Conservation (phyloP, 2,329 filamentous ascomycete species). For the Xylariaceae sp. region DNA sequence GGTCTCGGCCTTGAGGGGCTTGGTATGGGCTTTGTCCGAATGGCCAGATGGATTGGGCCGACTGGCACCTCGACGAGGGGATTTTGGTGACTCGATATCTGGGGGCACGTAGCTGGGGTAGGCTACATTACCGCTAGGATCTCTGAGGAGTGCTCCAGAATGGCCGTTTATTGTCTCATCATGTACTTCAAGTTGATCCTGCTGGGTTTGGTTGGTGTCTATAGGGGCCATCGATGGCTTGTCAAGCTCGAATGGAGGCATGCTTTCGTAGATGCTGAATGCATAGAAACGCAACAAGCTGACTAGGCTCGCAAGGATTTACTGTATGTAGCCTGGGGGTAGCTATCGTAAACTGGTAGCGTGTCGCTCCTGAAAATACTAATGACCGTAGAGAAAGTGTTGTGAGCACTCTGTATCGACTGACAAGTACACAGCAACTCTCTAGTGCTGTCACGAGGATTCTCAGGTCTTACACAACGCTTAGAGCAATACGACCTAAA, state of each 20-base stretch:
- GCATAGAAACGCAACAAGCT: too few species aligned
- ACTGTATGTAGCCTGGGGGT: too few species aligned
- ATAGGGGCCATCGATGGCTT: constrained; percentile 37
- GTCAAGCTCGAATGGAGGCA: constrained; percentile 38
- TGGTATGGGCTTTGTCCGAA: constrained; percentile 26
- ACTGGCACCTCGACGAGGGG: constrained; percentile 1
- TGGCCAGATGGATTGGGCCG: constrained; percentile 4
- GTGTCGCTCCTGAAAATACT: too few species aligned
- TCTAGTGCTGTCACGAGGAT: too few species aligned
- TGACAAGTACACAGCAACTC: too few species aligned
- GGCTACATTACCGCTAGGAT: constrained; percentile 31
- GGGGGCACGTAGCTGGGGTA: constrained; percentile 37
- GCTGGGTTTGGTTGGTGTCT: constrained; percentile 19
- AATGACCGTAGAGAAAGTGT: too few species aligned
- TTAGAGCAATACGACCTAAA: too few species aligned
- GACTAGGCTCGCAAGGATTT: too few species aligned
- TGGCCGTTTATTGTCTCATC: constrained; percentile 20
- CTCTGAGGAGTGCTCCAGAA: constrained; percentile 27
- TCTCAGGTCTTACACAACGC: too few species aligned
- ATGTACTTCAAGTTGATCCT: constrained; percentile 24
- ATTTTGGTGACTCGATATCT: constrained; percentile 25
- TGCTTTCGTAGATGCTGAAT: too few species aligned
- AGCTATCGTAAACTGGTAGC: too few species aligned
- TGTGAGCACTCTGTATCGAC: too few species aligned
- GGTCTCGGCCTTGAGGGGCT: constrained; percentile 14